Evolutionary conservation across 2,329 filamentous ascomycete species (phyloP), one percentile per base, ranked within the genome.

Genomic region (Aspergillus awamori): DNA sequence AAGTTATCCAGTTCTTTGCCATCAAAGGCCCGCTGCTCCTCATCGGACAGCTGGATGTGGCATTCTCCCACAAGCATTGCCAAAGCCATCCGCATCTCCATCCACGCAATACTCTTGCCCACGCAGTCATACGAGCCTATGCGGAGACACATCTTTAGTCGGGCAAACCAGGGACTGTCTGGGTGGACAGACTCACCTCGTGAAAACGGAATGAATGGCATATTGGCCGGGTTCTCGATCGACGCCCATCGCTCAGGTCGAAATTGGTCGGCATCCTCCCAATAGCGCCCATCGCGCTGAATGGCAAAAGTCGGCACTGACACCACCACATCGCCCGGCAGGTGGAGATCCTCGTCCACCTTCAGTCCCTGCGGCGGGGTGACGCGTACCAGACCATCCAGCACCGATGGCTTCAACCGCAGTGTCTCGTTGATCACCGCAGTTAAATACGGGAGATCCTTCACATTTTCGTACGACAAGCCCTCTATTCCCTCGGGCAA

Each of bases 341-440:
- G 41, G 48, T 54, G 59, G 13, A 63, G 26, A 15, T 49, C 39
- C 13, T 59, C 58, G 36, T 63, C 61, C 33, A 63, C 22, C 26
- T 63, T 58, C 13, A 63, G 30, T 5, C 74, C 75, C 47, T 70
- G 72, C 0, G 70, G 63, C 2, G 80, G 80, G 1, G 79, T 80
- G 6, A 73, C 65, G 2, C 80, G 75, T 4, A 70, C 70, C 5
- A 69, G 68, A 4, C 75, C 77, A n/a, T 69, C 70, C 2, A 76
- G 65, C 0, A 79, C 58, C 0, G 77, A 70, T 0, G 79, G 76
- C n/a, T 77, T 74, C 8, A 82, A 62, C 0, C 80, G 69, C 51
- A 78, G 68, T 0, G 73, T 74, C 59, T 79, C 77, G 45, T 63
- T 73, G 57, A 76, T 72, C 6, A 72, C 54, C 4, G 65, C 64